A percentile compares a stretch with the other conserved stretches of the same genome.
These are phyloP conservation scores for Brassica hybrid DNA, from an alignment of 441 rosid species.

Conservation along the genomic window DNA sequence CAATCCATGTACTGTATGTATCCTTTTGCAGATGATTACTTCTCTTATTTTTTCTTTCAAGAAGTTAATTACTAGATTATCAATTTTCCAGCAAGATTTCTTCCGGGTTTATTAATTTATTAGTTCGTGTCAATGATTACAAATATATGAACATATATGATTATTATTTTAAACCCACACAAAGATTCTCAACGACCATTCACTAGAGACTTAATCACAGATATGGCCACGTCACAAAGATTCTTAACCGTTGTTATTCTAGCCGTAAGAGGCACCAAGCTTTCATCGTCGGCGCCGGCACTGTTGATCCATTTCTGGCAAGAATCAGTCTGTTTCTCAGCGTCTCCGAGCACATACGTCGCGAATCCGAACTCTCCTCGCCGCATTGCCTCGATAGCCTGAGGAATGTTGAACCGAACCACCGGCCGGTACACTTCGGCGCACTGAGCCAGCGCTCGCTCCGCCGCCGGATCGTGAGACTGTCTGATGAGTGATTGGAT, in stretches of 20 bases:
- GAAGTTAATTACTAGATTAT: no score
- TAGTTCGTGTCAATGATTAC: constrained; percentile 14
- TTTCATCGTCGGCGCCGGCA: constrained; percentile 44
- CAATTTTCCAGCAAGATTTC: no score
- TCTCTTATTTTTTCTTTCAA: no score
- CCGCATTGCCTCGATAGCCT: constrained; percentile 68
- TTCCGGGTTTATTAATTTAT: no score
- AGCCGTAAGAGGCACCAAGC: constrained; percentile 36
- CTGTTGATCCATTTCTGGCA: constrained; percentile 65
- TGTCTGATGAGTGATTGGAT: constrained; percentile 54
- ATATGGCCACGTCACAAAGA: constrained; percentile 71
- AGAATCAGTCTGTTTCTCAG: constrained; percentile 58
- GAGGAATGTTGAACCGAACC: constrained; percentile 81
- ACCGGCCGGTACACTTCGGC: constrained; percentile 84
- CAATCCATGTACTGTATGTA: no score
- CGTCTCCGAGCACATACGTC: constrained; percentile 59
- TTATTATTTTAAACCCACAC: background rate
- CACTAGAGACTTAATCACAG: constrained; percentile 55
- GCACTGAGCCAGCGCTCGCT: constrained; percentile 73
- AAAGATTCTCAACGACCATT: constrained; percentile 41
- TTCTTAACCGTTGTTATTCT: constrained; percentile 57
- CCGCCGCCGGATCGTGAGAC: constrained; percentile 55
- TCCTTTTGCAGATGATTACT: no score
- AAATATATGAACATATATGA: constrained; percentile 15
- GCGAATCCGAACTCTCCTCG: constrained; percentile 65